Evolutionary conservation across 257 asterid species (phyloP).

Genomic region (Echium plantagineum): DNA sequence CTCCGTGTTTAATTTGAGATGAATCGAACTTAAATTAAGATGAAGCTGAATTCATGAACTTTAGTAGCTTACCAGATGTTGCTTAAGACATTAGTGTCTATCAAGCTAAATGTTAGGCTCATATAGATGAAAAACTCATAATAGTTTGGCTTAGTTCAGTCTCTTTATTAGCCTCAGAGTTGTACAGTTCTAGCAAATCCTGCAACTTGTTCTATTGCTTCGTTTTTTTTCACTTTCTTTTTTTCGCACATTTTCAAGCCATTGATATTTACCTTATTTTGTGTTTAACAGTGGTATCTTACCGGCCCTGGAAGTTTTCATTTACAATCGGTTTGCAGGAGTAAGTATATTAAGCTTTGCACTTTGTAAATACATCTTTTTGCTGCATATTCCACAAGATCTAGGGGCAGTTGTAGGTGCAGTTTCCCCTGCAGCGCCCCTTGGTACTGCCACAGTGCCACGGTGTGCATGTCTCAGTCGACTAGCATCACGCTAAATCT

Average conservation of each 20-base stretch:
- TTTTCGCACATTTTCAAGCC: not conserved
- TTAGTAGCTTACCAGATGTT: no score
- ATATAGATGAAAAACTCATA: not conserved
- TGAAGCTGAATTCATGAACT: no score
- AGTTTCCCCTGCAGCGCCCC: no score
- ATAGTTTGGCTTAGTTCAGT: not conserved
- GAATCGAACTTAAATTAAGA: no score
- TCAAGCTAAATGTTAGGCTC: no score
- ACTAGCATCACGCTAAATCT: no score
- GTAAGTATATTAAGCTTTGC: slow-evolving; percentile 13
- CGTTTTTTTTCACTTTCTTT: no score
- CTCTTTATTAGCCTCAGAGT: not conserved
- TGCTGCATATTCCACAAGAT: not conserved
- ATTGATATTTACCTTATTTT: not conserved
- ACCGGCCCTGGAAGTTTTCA: slow-evolving; percentile 18
- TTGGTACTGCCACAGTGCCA: no score
- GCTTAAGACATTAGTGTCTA: no score
- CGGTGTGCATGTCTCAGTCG: no score
- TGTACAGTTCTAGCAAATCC: not conserved
- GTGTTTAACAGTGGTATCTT: not conserved
- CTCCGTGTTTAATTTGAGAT: no score
- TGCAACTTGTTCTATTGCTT: not conserved
- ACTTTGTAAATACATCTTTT: no score
- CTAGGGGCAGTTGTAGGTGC: not conserved
- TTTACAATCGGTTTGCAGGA: slow-evolving; percentile 14